phyloP scores from a whole-genome alignment of 495 filamentous ascomycete species.

The Echria macrotheca region DNA sequence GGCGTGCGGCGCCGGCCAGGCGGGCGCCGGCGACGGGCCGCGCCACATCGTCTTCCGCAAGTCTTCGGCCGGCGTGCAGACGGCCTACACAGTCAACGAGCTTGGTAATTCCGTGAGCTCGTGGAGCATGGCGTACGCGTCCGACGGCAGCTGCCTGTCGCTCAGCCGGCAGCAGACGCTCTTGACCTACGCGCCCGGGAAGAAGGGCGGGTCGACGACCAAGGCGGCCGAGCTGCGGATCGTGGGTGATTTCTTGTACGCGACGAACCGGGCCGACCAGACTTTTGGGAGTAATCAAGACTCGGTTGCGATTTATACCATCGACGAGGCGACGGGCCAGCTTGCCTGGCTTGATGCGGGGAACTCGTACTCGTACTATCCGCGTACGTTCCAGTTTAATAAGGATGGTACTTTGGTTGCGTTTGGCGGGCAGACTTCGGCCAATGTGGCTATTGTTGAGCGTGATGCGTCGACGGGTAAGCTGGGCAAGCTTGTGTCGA shows the following conservation, averaged over 20 bases:
- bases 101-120: too few species aligned
- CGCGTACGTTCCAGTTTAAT: slow-evolving; percentile 59
- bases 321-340: slow-evolving; percentile 26
- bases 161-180: too few species aligned
- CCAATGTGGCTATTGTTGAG: slow-evolving; percentile 55
- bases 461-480: slow-evolving; percentile 50
- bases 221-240: too few species aligned
- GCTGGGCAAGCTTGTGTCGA: slow-evolving; percentile 46
- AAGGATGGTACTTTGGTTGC: slow-evolving; percentile 56
- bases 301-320: slow-evolving; percentile 36
- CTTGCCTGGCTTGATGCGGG: slow-evolving; percentile 35
- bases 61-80: too few species aligned
- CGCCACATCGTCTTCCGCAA: slow-evolving; percentile 62
- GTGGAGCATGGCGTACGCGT: too few species aligned
- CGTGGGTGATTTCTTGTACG: too few species aligned
- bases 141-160: too few species aligned
- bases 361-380: slow-evolving; percentile 41
- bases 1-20: slow-evolving; percentile 30
- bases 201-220: too few species aligned
- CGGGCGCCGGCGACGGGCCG: slow-evolving; percentile 54
- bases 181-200: too few species aligned
- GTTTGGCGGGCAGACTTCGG: slow-evolving; percentile 58
- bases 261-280: slow-evolving; percentile 41
- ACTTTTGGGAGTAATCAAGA: slow-evolving; percentile 36
- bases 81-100: too few species aligned